Conservation (phyloP, 83 land plant genomes). For the Larix sibirica region DNA sequence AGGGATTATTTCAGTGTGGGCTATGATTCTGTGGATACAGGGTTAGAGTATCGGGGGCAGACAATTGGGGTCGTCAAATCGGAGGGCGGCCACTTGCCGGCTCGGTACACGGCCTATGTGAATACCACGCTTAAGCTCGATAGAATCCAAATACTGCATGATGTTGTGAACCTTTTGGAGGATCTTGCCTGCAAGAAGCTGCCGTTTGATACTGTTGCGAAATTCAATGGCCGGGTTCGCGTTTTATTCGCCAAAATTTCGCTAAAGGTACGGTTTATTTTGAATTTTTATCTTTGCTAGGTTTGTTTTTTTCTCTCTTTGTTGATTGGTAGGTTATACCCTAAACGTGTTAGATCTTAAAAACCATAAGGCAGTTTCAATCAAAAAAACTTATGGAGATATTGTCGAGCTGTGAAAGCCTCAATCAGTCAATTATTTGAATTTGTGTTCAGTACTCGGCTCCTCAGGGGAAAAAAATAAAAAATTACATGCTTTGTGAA, state of each 20-base stretch:
- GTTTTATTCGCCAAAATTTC: conserved; percentile 52
- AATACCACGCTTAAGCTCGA: conserved; percentile 65
- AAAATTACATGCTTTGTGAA: too few relatives aligned
- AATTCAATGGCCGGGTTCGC: conserved; percentile 43
- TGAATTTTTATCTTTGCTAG: too few relatives aligned
- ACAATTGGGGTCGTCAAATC: conserved; percentile 58
- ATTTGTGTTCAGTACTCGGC: too few relatives aligned
- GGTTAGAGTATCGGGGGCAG: conserved; percentile 60
- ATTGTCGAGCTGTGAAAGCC: too few relatives aligned
- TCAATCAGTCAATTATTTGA: too few relatives aligned
- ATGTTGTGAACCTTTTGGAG: conserved; percentile 53
- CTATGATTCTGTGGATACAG: conserved; percentile 40
- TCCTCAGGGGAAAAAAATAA: too few relatives aligned
- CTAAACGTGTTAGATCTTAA: too few relatives aligned
- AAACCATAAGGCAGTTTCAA: too few relatives aligned
- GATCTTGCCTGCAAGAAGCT: conserved; percentile 52
- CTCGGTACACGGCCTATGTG: conserved; percentile 47
- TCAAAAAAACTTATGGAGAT: too few relatives aligned
- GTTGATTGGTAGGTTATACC: too few relatives aligned
- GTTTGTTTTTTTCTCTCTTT: too few relatives aligned
- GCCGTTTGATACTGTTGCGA: conserved; percentile 62
- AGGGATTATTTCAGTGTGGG: conserved; percentile 60
- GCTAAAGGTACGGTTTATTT: conserved; percentile 39
- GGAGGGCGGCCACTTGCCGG: conserved; percentile 35
- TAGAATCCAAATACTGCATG: conserved; percentile 46